Evolutionary conservation across 106 monocot genomes (phyloP), one percentile per base, ranked within the genome.

Genomic region (Triglochin maritima): DNA sequence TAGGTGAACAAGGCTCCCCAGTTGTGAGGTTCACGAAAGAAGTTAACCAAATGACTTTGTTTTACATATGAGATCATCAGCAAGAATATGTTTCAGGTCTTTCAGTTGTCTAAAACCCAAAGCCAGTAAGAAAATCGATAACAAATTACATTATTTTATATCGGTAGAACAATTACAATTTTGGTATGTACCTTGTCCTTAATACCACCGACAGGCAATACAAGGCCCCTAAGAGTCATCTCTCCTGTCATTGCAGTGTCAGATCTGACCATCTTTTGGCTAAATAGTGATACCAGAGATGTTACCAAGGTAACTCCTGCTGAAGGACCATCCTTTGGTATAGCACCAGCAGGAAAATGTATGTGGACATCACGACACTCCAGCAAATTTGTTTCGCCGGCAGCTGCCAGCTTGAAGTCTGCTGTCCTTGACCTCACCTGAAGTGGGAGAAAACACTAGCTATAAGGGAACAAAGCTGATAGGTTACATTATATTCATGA

Each of bases 181-280:
- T 29, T 29, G 29, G 29, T 29, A 5, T 17, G 6, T 68, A 89
- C 94, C 94, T 94, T 94, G 62, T 94, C 94, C 73, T 94, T 94
- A 66, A 94, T 76, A 4, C 94, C 94, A 44, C 94, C 94, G 77
- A 94, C 94, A 70, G 89, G 94, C 66, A 94, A 76, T 68, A 94
- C 90, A 59, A 94, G 87, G 13, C 94, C 94, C 53, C 94, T 84
- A 0, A 94, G 77, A 71, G 94, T 94, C 87, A 94, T 85, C 66
- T 94, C 94, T 59, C 94, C 94, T 3, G 94, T 94, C 94, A 94
- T 94, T 50, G 94, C 90, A 52, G 94, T 94, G 53, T 94, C 94
- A 66, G 87, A 84, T 70, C 98, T 78, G 41, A 92, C 92, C 69
- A 77, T 82, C 62, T 76, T 82, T 69, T 83, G 69, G 72, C 86